These are phyloP conservation scores for Starmerella floris DNA, from an alignment of 805 yeast genomes.

Conservation along the genomic window DNA sequence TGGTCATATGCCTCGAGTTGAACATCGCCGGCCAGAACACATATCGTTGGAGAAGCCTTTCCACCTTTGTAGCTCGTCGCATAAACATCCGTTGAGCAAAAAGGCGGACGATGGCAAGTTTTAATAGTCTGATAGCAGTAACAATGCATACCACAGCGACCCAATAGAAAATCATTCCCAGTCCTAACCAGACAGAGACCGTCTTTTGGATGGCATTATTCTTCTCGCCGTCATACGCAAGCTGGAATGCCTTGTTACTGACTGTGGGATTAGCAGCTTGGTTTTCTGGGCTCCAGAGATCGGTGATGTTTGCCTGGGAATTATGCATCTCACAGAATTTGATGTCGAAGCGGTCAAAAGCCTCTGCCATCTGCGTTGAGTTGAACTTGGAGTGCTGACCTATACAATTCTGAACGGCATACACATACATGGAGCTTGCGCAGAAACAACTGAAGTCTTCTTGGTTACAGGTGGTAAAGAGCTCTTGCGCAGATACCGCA, in stretches of 20 bases:
- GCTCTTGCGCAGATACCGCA: slow-evolving; percentile 17
- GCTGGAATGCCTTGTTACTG: slow-evolving; percentile 7
- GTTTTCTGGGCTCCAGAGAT: slow-evolving; percentile 12
- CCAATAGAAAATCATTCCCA: slow-evolving; percentile 26
- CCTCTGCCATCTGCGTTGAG: slow-evolving; percentile 21
- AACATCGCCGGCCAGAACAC: slow-evolving; percentile 30
- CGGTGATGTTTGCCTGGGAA: slow-evolving; percentile 8
- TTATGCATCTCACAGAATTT: slow-evolving; percentile 21
- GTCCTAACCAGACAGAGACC: slow-evolving; percentile 25
- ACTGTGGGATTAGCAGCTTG: slow-evolving; percentile 6
- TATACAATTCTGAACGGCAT: slow-evolving; percentile 27
- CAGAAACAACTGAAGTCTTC: slow-evolving; percentile 26
- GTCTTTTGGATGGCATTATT: slow-evolving; percentile 23
- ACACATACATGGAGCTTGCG: slow-evolving; percentile 20
- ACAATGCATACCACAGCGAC: slow-evolving; percentile 16
- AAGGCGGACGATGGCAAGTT: slow-evolving; percentile 11
- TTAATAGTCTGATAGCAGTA: not conserved
- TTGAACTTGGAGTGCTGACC: slow-evolving; percentile 17
- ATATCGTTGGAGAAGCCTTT: slow-evolving; percentile 21
- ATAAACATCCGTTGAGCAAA: slow-evolving; percentile 19
- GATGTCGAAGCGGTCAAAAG: slow-evolving; percentile 25
- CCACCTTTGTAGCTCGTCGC: slow-evolving; percentile 16
- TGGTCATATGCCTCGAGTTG: slow-evolving; percentile 25
- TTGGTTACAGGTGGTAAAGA: slow-evolving; percentile 16
- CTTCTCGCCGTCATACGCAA: slow-evolving; percentile 18